phyloP scores from a whole-genome alignment of 345 rosid species.

The Corchorus capsularis region DNA sequence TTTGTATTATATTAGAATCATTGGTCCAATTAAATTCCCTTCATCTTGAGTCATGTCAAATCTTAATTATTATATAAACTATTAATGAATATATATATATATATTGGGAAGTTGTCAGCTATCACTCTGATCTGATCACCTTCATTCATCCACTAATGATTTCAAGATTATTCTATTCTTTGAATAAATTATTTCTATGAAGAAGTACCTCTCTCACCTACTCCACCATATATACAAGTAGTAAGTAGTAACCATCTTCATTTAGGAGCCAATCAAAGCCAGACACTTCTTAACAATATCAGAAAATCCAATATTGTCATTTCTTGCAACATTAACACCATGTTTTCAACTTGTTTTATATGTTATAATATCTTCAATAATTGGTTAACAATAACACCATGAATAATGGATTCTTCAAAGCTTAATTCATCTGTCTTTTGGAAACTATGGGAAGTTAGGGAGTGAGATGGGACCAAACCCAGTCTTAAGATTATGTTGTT shows the following conservation, averaged over 20 bases:
- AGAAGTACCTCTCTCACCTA: conserved; percentile 6
- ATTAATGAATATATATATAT: conserved; percentile 1
- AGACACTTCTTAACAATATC: not conserved
- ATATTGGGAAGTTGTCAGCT: conserved; percentile 1
- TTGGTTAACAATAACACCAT: not conserved
- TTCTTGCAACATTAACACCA: not conserved
- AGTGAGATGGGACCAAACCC: not conserved
- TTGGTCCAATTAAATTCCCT: not conserved
- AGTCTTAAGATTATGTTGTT: not conserved
- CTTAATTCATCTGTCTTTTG: not conserved
- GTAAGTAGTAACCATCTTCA: not conserved
- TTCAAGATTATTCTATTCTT: not conserved
- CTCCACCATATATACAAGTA: not conserved
- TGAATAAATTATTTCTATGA: not conserved
- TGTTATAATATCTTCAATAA: not conserved
- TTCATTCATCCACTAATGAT: conserved; percentile 11
- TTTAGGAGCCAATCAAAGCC: not conserved
- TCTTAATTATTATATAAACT: not conserved
- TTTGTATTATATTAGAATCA: not conserved
- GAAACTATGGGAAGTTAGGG: not conserved
- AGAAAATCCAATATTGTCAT: not conserved
- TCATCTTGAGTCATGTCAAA: conserved; percentile 14
- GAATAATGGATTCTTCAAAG: not conserved
- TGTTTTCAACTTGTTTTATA: not conserved
- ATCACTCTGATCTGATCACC: not conserved